Base-by-base conservation (phyloP, 2,329 filamentous ascomycete species). In the Neofusicoccum kwambonambiense region DNA sequence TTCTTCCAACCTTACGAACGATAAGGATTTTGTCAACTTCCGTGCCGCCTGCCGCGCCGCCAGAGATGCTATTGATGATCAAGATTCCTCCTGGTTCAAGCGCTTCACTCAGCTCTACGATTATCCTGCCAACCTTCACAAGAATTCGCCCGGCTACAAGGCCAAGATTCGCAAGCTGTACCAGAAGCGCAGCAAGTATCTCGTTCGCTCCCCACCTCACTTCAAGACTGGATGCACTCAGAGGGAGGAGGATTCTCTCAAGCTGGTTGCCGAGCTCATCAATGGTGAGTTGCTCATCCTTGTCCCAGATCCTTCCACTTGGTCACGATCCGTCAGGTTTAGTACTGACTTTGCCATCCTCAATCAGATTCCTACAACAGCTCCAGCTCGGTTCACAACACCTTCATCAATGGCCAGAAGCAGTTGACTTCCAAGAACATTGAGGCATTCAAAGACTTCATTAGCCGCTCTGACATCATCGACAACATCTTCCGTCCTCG, bases 71-170 rank as follows among this genome's bases (percentile, higher is more conserved):
- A 71, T 84, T 62, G 75, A 80, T 35, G 75, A 72, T 4, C 76
- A 79, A 47, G 68, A 74, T 9, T 79, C 77, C 6, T 81, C 84
- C 69, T 86, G 83, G 83, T 78, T 80, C 41, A 67, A 70, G 42
- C 76, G 74, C 17, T 86, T 82, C 68, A 70, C 75, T 13, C 64
- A 72, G 22, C 73, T 64, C 31, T 86, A 79, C 67, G 83, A 83
- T 37, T 64, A 68, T 56, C 67, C 66, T 3, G 41, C 65, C 0
- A 66, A 45, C 5, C 8, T 41, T 17, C 35, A 31, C 39, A 41
- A 37, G 11, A 44, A 68, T 56, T 61, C 52, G 31, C 47, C 71
- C 50, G 57, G 61, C 62, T 50, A 64, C 62, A 75, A 76, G 61
- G 54, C 67, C 8, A 68, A 75, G 6, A 69, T 80, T 64, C 77